Evolutionary conservation across 768 basidiomycete species (phyloP).

Genomic region (Lyophyllum semitale): DNA sequence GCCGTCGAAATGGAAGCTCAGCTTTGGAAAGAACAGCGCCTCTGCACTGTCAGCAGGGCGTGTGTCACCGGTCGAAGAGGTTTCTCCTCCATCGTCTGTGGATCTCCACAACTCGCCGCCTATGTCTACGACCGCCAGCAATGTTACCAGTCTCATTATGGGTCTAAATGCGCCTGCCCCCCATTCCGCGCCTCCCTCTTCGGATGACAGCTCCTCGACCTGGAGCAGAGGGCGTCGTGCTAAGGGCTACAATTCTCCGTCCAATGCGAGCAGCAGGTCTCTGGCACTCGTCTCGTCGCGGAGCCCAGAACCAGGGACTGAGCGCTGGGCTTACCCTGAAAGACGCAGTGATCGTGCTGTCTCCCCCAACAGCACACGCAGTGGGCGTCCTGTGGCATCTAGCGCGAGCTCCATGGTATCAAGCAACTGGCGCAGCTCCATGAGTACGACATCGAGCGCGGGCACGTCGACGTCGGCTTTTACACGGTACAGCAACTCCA

Average conservation of each 20-base stretch:
- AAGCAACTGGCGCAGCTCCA: slow-evolving; percentile 79
- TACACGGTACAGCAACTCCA: slow-evolving; percentile 78
- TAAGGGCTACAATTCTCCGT: slow-evolving; percentile 7
- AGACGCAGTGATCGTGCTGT: slow-evolving; percentile 42
- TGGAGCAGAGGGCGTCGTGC: slow-evolving; percentile 53
- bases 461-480: slow-evolving; percentile 72
- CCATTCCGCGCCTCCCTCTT: slow-evolving; percentile 21
- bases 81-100: slow-evolving; percentile 29
- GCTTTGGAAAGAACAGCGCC: slow-evolving; percentile 63
- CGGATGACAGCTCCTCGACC: slow-evolving; percentile 43
- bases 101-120: slow-evolving; percentile 29
- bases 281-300: slow-evolving; percentile 23
- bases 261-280: slow-evolving; percentile 18
- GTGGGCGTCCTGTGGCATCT: slow-evolving; percentile 52
- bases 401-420: slow-evolving; percentile 66
- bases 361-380: slow-evolving; percentile 64
- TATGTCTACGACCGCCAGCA: slow-evolving; percentile 73
- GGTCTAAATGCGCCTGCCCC: slow-evolving; percentile 53
- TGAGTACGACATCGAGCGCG: slow-evolving; percentile 68
- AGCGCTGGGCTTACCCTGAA: slow-evolving; percentile 35
- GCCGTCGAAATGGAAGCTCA: slow-evolving; percentile 84
- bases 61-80: slow-evolving; percentile 42
- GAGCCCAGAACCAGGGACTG: slow-evolving; percentile 27
- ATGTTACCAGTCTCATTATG: slow-evolving; percentile 78
- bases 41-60: slow-evolving; percentile 37